Percentiles rank a stretch among this genome's conserved stretches.
Evolutionary conservation across 192 early-diverging fungal species (phyloP).

Genomic region (Phycomyces nitens): DNA sequence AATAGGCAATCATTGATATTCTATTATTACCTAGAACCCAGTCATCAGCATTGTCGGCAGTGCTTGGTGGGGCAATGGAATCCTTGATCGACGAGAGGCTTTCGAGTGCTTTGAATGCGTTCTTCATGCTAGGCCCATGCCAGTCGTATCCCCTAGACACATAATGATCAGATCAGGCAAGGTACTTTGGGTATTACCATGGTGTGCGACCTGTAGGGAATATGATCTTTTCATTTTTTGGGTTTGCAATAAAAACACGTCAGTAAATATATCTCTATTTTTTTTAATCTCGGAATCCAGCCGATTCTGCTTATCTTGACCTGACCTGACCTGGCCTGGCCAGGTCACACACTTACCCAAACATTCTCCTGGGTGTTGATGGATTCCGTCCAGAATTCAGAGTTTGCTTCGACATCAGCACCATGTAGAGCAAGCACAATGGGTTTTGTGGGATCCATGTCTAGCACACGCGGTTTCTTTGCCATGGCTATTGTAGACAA

Average conservation of each 20-base stretch:
- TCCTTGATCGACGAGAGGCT: slow-evolving; percentile 29
- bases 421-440: slow-evolving; percentile 70
- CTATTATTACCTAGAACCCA: slow-evolving; percentile 10
- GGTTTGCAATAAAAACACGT: too few relatives aligned
- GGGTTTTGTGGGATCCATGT: slow-evolving; percentile 34
- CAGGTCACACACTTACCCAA: too few relatives aligned
- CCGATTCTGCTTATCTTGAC: too few relatives aligned
- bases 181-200: slow-evolving; percentile 41
- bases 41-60: background rate
- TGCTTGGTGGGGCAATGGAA: background rate
- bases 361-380: slow-evolving; percentile 51
- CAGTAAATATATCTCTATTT: too few relatives aligned
- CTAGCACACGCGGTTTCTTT: slow-evolving; percentile 39
- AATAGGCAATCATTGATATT: too few relatives aligned
- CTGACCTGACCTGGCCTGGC: too few relatives aligned
- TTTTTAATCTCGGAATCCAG: too few relatives aligned
- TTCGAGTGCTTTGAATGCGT: slow-evolving; percentile 54
- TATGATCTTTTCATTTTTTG: slow-evolving; percentile 34
- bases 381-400: slow-evolving; percentile 59
- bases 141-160: slow-evolving; percentile 68
- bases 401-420: slow-evolving; percentile 61
- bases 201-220: slow-evolving; percentile 68
- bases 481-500: slow-evolving; percentile 20
- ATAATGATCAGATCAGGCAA: background rate
- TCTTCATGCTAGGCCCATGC: slow-evolving; percentile 68